phyloP scores from a whole-genome alignment of 495 filamentous ascomycete genomes.

The Lasiosphaeria hispida region DNA sequence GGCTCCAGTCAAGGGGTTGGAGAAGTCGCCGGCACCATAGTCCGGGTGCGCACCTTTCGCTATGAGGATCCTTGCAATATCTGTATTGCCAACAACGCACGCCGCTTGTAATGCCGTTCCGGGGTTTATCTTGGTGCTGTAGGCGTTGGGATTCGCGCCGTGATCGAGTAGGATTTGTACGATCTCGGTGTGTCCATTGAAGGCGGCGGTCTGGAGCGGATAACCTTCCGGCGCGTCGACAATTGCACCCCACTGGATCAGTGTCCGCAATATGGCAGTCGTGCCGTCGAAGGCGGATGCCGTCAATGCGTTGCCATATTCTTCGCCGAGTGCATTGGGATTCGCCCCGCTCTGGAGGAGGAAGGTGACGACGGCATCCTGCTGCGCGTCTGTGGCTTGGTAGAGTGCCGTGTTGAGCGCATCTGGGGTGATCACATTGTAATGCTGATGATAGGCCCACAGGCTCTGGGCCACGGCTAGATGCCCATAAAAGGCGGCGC shows the following conservation, averaged over 20 bases:
- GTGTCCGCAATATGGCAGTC: conserved; percentile 6
- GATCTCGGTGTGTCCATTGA: conserved; percentile 14
- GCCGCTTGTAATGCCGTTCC: conserved; percentile 15
- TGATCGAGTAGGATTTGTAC: conserved; percentile 3
- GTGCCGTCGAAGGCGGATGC: conserved; percentile 15
- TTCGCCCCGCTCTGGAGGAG: conserved; percentile 10
- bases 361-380: conserved; percentile 4
- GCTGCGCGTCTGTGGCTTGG: conserved; percentile 12
- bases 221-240: conserved; percentile 13
- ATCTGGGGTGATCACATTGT: neutral
- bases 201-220: conserved; percentile 11
- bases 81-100: conserved; percentile 9
- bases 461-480: neutral
- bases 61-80: conserved; percentile 1
- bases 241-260: conserved; percentile 6
- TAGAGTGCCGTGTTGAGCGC: conserved; percentile 7
- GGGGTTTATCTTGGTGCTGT: neutral
- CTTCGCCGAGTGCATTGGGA: conserved; percentile 8
- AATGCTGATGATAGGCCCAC: conserved; percentile 2
- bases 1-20: conserved; percentile 8
- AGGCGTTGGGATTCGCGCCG: conserved; percentile 10
- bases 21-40: conserved; percentile 10
- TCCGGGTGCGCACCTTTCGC: conserved; percentile 9
- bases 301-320: conserved; percentile 16
- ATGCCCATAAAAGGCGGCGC: conserved; percentile 9